Evolutionary conservation across 352 stramenopile genomes (phyloP).

Genomic region (Albugo laibachii): DNA sequence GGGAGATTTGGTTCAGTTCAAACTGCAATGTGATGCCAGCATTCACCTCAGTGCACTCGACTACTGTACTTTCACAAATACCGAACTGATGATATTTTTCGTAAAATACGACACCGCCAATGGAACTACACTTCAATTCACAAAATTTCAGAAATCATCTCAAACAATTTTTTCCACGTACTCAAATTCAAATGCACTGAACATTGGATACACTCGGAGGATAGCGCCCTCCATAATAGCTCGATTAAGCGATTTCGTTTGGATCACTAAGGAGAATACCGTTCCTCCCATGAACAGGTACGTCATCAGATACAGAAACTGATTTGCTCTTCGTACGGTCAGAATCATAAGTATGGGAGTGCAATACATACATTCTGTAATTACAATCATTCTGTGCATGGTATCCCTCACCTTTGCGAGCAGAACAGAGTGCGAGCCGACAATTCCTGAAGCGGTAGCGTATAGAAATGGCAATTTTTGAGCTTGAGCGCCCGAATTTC

Average conservation of each 20-base stretch:
- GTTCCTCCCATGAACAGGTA: constrained; percentile 71
- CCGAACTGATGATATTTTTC: constrained; percentile 66
- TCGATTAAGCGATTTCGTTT: constrained; percentile 67
- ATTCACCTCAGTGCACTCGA: no score
- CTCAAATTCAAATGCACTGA: constrained; percentile 77
- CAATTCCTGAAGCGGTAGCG: constrained; percentile 61
- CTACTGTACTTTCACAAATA: constrained; percentile 44
- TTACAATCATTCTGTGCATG: background rate
- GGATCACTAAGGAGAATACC: constrained; percentile 60
- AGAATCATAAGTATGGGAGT: constrained; percentile 62
- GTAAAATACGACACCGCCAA: constrained; percentile 72
- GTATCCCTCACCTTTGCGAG: constrained; percentile 33
- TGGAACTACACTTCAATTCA: constrained; percentile 39
- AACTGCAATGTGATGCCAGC: no score
- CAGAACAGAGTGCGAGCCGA: constrained; percentile 65
- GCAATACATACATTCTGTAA: constrained; percentile 14
- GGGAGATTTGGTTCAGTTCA: no score
- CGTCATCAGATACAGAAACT: constrained; percentile 72
- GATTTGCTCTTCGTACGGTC: constrained; percentile 57
- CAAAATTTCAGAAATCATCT: background rate
- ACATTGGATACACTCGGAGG: constrained; percentile 75
- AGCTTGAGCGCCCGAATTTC: constrained; percentile 15
- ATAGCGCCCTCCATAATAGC: constrained; percentile 70
- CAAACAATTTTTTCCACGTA: constrained; percentile 10
- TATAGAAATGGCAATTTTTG: constrained; percentile 58